These are phyloP conservation scores for Kluyveromyces siamensis DNA, from an alignment of 805 yeast species.

Conservation along the genomic window DNA sequence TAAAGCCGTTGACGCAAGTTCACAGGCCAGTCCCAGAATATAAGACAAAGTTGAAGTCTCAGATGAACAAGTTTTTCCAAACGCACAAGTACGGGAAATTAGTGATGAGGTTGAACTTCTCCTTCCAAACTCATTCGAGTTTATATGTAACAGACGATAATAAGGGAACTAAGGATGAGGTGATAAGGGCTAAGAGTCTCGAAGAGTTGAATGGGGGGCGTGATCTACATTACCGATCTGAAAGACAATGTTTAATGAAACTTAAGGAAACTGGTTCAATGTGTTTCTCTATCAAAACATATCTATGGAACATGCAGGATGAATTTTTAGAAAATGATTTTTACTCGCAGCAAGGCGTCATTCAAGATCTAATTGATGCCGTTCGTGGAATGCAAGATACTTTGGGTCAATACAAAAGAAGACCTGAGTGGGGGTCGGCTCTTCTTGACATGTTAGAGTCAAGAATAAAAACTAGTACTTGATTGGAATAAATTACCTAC, in stretches of 20 bases:
- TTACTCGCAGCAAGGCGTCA: slow-evolving; percentile 36
- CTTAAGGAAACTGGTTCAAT: slow-evolving; percentile 30
- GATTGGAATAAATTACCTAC: too few species aligned
- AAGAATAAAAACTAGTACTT: background rate
- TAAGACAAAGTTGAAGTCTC: slow-evolving; percentile 40
- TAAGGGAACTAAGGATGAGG: slow-evolving; percentile 25
- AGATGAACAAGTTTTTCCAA: slow-evolving; percentile 62
- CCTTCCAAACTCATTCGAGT: slow-evolving; percentile 51
- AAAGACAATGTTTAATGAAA: slow-evolving; percentile 48
- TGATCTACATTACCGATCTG: slow-evolving; percentile 47
- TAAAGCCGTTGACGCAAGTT: slow-evolving; percentile 47
- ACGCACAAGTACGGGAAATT: slow-evolving; percentile 43
- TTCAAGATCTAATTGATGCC: slow-evolving; percentile 50
- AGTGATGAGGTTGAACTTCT: slow-evolving; percentile 63
- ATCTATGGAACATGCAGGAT: slow-evolving; percentile 25
- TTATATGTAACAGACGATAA: slow-evolving; percentile 41
- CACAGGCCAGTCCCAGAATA: slow-evolving; percentile 73
- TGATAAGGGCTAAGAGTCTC: slow-evolving; percentile 27
- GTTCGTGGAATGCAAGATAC: slow-evolving; percentile 53
- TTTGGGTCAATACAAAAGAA: slow-evolving; percentile 52
- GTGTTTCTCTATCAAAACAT: slow-evolving; percentile 47
- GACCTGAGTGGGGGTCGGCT: slow-evolving; percentile 64
- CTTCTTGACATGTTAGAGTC: slow-evolving; percentile 24
- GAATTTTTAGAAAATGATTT: slow-evolving; percentile 35
- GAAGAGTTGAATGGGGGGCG: slow-evolving; percentile 29